Evolutionary conservation across 2,329 filamentous ascomycete genomes (phyloP), one percentile per base, ranked within the genome.

Genomic region (Botryotinia globosa): DNA sequence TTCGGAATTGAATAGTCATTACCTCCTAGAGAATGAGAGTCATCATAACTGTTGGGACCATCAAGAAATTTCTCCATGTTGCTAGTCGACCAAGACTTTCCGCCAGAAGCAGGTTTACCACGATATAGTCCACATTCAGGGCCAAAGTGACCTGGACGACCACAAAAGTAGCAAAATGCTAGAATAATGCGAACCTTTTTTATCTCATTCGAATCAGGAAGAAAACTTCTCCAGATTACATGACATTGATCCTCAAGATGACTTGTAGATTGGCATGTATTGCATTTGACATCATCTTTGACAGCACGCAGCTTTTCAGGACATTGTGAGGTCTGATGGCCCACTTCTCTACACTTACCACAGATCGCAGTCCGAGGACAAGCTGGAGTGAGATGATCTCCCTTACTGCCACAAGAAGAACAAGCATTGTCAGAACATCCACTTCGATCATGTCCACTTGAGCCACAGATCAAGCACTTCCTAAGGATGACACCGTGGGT

Each of bases 191-290:
- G 81, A 56, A 90, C 87, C 74, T 84, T 88, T 73, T 82, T 83
- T 66, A 84, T 81, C 22, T 80, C 80, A 25, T 81, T 78, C 16
- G 81, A 77, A 22, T 82, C 80, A 3, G 83, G 84, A 20, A 82
- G 80, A 78, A 86, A 90, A 29, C 85, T 88, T 73, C 86, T 84
- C 89, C 89, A 93, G 37, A 90, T 82, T 65, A 85, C 82, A 70
- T 87, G 85, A 79, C 91, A 93, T 3, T 85, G 81, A 20, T 83
- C 79, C 78, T 93, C 91, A 14, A 85, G 76, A 77, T 94, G 91
- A 14, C 85, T 83, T 4, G 78, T 75, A 10, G 85, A 85, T 56
- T 82, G 82, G 80, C 91, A 94, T 48, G 89, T 83, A 18, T 87
- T 87, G 79, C 91, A 94, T 64, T 86, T 82, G 34, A 85, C 84